phyloP scores from a whole-genome alignment of 257 asterid species.

The Gentiana straminea region DNA sequence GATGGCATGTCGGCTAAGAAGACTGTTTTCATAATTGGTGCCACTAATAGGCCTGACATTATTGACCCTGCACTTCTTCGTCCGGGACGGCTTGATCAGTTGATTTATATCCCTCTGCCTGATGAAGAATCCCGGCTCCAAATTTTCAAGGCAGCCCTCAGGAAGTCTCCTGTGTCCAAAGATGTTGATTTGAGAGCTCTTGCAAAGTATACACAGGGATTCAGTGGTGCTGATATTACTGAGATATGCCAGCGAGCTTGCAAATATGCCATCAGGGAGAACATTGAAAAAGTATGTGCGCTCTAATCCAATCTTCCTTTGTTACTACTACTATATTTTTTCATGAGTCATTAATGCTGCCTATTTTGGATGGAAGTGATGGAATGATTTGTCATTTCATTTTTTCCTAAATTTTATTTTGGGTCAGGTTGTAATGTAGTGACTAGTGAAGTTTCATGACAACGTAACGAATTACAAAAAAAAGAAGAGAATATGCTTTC shows the following conservation, averaged over 20 bases:
- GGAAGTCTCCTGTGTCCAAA: constrained; percentile 77
- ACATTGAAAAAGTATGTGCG: constrained; percentile 62
- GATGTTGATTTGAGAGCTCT: constrained; percentile 71
- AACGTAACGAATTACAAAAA: too few species aligned
- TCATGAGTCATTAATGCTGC: too few species aligned
- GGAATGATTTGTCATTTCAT: too few species aligned
- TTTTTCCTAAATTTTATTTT: too few species aligned
- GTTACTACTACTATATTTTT: not conserved
- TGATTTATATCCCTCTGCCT: constrained; percentile 85
- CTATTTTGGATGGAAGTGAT: too few species aligned
- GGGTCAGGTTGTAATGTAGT: too few species aligned
- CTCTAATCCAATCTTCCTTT: not conserved
- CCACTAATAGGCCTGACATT: constrained; percentile 81
- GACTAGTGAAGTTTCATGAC: too few species aligned
- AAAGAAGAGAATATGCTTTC: too few species aligned
- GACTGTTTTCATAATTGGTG: constrained; percentile 84
- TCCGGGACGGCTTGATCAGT: constrained; percentile 84
- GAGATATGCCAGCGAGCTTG: constrained; percentile 90
- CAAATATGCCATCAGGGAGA: constrained; percentile 90
- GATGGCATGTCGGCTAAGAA: constrained; percentile 91
- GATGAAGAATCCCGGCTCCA: constrained; percentile 78
- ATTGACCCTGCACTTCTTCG: constrained; percentile 90
- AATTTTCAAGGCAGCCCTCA: constrained; percentile 72
- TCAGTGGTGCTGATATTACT: constrained; percentile 87
- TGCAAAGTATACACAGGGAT: constrained; percentile 81